Base-by-base conservation (phyloP, 805 yeast genomes). In the Debaryomyces prosopidis region DNA sequence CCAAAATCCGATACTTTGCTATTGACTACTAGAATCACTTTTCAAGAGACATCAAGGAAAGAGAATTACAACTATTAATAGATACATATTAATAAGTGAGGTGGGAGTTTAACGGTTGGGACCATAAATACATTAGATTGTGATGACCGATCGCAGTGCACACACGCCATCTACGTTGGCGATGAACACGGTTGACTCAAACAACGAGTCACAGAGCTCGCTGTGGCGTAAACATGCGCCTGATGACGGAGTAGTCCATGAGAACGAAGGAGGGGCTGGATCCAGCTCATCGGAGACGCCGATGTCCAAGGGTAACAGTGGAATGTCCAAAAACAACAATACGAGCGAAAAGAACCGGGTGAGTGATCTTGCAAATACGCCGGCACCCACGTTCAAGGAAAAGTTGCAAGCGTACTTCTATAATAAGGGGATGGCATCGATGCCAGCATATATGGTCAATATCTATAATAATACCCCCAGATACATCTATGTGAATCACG, bases 401-500 rank as follows among this genome's bases (percentile, higher is more conserved):
- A 47, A 49, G 35, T 27, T 58, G 6, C 55, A 59, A 14, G 23
- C 47, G 26, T 57, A 42, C 32, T 52, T 61, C 12, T 64, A 57
- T 41, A 43, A 49, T 7, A 47, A 53, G 26, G 68, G 65, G 2
- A 31, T 54, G 46, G 64, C 60, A 5, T 51, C 50, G 17, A 54
- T 69, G 47, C 77, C 77, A 2, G 28, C 59, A 26, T 60, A 71
- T 44, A 44, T 69, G 52, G 57, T 66, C 57, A 54, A 70, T 27
- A 63, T 79, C 47, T 71, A 73, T 50, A 39, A 52, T 19, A 57
- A 56, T n/a, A 65, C 58, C 30, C 72, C 76, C 5, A 53, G 87
- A 41, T 59, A 65, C 20, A 65, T 82, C 23, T 81, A 63, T 53
- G 78, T 77, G 50, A 80, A 81, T 57, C 60, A 70, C 47, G 72